Conservation (phyloP, 257 asterid species). For the Lantana camara region DNA sequence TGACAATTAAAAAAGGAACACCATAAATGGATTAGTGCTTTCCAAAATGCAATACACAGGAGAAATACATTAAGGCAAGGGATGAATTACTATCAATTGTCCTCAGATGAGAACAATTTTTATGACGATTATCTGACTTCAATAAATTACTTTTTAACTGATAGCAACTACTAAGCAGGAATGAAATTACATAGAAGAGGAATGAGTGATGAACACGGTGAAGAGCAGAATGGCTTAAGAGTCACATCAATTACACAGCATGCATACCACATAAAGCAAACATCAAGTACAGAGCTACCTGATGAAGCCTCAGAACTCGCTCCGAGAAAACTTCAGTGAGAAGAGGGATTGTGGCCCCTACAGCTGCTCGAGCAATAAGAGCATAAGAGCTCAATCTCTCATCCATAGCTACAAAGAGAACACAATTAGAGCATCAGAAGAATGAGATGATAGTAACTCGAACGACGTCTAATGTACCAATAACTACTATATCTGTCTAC, state of each 20-base stretch:
- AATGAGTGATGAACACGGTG: not conserved
- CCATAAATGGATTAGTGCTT: not conserved
- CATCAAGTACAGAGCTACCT: constrained; percentile 48
- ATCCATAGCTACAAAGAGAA: constrained; percentile 81
- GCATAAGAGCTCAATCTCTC: constrained; percentile 96
- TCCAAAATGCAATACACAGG: not conserved
- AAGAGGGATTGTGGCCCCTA: constrained; percentile 63
- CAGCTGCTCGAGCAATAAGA: constrained; percentile 95
- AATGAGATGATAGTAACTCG: constrained; percentile 9
- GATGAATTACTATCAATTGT: not conserved
- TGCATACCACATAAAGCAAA: not conserved
- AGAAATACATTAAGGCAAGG: not conserved
- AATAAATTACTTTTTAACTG: not conserved
- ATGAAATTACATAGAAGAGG: not conserved
- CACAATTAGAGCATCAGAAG: constrained; percentile 28
- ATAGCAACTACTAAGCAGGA: not conserved
- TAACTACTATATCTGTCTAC: constrained; percentile 1
- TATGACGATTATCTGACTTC: constrained; percentile 7
- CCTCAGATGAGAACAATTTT: constrained; percentile 5
- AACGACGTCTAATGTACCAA: constrained; percentile 23
- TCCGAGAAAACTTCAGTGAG: constrained; percentile 69
- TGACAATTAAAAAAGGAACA: not conserved
- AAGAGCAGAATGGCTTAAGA: not conserved
- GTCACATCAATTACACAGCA: constrained; percentile 11
- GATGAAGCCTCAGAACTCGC: constrained; percentile 67